Base-by-base conservation (phyloP, 2,329 filamentous ascomycete genomes). In the Anthostomella pinea region DNA sequence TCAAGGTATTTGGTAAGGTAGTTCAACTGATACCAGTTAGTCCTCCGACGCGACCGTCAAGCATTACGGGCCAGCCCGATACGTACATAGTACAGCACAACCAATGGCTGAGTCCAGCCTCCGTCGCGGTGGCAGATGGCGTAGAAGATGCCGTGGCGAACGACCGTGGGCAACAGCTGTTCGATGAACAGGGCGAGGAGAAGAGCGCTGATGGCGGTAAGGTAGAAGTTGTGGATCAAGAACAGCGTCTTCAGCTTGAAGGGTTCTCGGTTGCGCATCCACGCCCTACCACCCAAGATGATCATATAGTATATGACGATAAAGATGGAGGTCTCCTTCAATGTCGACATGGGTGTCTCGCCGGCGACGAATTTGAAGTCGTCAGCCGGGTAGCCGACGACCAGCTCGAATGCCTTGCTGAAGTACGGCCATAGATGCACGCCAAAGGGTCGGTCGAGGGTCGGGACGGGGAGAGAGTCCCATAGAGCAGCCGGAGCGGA, bases 1-100 rank as follows among this genome's bases (percentile, higher is more conserved):
- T 97, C 91, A 52, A 96, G 79, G 68, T 95, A 97, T 70, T 97
- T 97, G 70, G 90, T 97, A 37, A 96, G 79, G 73, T 97, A 97
- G 75, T 94, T 97, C 62, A 97, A 77, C 90, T 96, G 60, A 13
- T 26, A 27, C 18, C 25, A 34, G 55, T 74, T 56, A 77, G 70
- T 56, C 51, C 31, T 35, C n/a, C 13, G 10, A n/a, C 10, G 38
- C 41, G 20, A 39, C 37, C 30, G 15, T 5, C 19, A 19, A 28
- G 25, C 15, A 8, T 23, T 16, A 14, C 8, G 5, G 15, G 11
- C 20, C 14, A 5, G 20, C 30, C 16, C 22, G 13, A 18, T 14
- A 76, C 89, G 60, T 72, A 97, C 91, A 66, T 97, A 98, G 80
- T 98, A 98, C 51, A 98, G 75, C 51, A 94, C 83, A 48, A 97